Base-by-base conservation (phyloP, 495 filamentous ascomycete genomes). In the Parachaetomium inaequale region DNA sequence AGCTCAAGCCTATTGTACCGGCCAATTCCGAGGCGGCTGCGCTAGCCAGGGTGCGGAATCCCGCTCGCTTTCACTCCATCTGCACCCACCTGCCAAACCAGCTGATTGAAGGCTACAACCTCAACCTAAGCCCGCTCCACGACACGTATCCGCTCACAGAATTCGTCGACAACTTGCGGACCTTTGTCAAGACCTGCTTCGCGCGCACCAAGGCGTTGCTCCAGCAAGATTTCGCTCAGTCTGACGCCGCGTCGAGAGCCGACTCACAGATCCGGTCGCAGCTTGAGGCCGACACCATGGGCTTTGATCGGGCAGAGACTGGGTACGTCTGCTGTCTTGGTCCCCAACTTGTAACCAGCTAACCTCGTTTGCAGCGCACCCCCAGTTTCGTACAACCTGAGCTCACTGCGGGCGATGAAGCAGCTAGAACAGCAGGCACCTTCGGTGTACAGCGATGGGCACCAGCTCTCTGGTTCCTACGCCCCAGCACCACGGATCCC, bases 181-280 rank as follows among this genome's bases (percentile, higher is more conserved):
- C 1, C 8, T 62, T 62, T 51, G 54, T 34, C 43, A 43, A 14
- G 11, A 23, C 4, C 8, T 53, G 42, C 50, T 66, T 59, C 45
- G 40, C 6, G 1, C n/a, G 17, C 17, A 54, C 50, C 21, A 66
- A 56, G 32, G 21, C 2, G 6, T 7, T 29, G 3, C 5, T 53
- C 15, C 47, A 51, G 15, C 53, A 57, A 43, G 61, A 14, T 23
- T 34, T 45, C 23, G 25, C 29, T 7, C 26, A 59, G 19, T 61
- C 63, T 14, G 62, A 58, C 14, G 42, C 29, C 15, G 21, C 4
- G 4, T 55, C 59, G 8, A 21, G 63, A 21, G 47, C 61, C 38
- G 62, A 63, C 4, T 66, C 68, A 8, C 70, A 70, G 51, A 68
- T 72, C 11, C 64, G 62, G 36, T 67, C 62, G n/a, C 71, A 74